phyloP scores from a whole-genome alignment of 1,139 yeast genomes.

The Hyphopichia khmerensis region DNA sequence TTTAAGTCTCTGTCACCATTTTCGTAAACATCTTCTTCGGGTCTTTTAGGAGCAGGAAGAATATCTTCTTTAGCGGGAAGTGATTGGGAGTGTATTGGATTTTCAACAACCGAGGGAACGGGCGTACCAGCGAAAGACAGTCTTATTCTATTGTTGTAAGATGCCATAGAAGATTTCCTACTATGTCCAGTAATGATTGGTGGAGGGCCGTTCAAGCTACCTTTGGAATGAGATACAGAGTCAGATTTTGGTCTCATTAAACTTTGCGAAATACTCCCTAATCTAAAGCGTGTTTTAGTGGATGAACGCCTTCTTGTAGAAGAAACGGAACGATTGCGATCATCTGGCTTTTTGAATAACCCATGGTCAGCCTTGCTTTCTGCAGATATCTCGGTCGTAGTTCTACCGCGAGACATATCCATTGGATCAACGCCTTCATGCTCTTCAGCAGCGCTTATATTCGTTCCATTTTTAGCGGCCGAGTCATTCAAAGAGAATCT shows the following conservation, averaged over 20 bases:
- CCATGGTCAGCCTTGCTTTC: conserved; percentile 18
- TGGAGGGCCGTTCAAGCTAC: conserved; percentile 12
- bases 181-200: conserved; percentile 39
- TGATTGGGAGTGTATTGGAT: too few relatives aligned
- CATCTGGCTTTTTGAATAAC: conserved; percentile 28
- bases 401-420: conserved; percentile 18
- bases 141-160: neutral
- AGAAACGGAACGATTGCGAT: conserved; percentile 4
- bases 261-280: conserved; percentile 35
- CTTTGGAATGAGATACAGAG: conserved; percentile 16
- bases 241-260: conserved; percentile 28
- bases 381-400: conserved; percentile 5
- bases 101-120: conserved; percentile 3
- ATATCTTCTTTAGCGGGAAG: too few relatives aligned
- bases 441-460: conserved; percentile 2
- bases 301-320: conserved; percentile 27
- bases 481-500: conserved; percentile 6
- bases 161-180: conserved; percentile 24
- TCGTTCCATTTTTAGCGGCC: conserved; percentile 2
- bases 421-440: conserved; percentile 32
- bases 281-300: conserved; percentile 29
- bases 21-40: conserved; percentile 5
- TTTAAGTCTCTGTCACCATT: neutral
- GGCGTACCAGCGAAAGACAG: conserved; percentile 2
- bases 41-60: neutral